Evolutionary conservation across 1,284 basidiomycete species (phyloP).

Genomic region (Naganishia liquefaciens): DNA sequence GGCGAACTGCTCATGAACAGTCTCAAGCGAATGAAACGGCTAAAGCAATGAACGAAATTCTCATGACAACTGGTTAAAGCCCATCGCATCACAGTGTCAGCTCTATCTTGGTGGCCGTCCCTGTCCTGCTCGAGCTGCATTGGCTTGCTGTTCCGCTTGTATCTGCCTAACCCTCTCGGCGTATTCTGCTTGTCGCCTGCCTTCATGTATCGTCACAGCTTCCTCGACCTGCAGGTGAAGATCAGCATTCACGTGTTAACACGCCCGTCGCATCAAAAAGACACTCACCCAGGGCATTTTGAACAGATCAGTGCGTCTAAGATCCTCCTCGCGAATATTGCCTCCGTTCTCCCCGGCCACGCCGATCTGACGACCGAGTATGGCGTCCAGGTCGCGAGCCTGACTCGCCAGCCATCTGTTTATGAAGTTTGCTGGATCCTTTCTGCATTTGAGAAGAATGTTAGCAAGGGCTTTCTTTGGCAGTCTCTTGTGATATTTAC

Average conservation of each 20-base stretch:
- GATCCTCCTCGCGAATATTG: conserved; percentile 77
- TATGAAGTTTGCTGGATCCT: conserved; percentile 77
- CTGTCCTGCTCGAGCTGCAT: conserved; percentile 15
- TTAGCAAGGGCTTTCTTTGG: neutral
- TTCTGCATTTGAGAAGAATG: conserved; percentile 38
- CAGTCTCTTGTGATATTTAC: conserved; percentile 33
- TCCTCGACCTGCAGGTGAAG: conserved; percentile 44
- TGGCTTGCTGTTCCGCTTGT: conserved; percentile 20
- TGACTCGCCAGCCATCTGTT: conserved; percentile 89
- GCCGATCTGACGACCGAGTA: conserved; percentile 75
- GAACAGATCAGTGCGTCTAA: conserved; percentile 86
- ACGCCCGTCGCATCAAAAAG: neutral
- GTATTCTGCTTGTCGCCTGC: conserved; percentile 28
- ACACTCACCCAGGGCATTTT: conserved; percentile 71
- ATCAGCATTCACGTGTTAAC: neutral
- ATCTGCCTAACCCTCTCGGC: conserved; percentile 32
- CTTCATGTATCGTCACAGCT: conserved; percentile 52
- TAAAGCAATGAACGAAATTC: no score
- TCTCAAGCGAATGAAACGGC: no score
- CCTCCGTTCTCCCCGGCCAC: conserved; percentile 59
- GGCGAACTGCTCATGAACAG: no score
- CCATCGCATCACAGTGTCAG: no score
- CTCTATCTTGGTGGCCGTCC: conserved; percentile 8
- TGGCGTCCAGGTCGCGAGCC: conserved; percentile 81
- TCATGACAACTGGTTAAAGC: no score